Conservation (phyloP, 2,329 filamentous ascomycete species). For the Aureobasidium sp. region DNA sequence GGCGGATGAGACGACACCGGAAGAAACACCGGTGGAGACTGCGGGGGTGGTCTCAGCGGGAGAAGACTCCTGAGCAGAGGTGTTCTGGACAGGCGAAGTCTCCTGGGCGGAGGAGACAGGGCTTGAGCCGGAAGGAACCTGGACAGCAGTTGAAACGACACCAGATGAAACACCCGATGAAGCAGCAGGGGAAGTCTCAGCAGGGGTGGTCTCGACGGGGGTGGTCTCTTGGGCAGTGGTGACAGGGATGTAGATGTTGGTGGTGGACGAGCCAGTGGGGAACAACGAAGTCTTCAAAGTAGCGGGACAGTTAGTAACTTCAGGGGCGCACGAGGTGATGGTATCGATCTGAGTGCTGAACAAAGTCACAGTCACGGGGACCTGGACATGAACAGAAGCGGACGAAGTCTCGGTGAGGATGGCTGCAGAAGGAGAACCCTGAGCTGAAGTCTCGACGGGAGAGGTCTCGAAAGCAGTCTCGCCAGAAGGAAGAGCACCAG, state of each 20-base stretch:
- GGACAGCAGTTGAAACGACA: not conserved
- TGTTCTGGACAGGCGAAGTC: constrained; percentile 18
- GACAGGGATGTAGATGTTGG: constrained; percentile 20
- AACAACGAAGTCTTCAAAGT: not conserved
- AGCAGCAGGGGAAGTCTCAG: constrained; percentile 16
- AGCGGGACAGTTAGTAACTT: constrained; percentile 21
- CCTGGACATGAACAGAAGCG: constrained; percentile 14
- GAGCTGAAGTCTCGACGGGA: constrained; percentile 26
- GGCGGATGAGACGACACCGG: constrained; percentile 1
- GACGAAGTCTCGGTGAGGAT: constrained; percentile 14
- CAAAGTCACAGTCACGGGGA: constrained; percentile 22
- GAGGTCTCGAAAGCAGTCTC: constrained; percentile 25
- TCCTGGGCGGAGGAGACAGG: constrained; percentile 13
- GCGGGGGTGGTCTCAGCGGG: constrained; percentile 16
- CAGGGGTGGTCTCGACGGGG: constrained; percentile 9
- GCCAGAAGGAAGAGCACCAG: constrained; percentile 24
- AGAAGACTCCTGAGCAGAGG: constrained; percentile 19
- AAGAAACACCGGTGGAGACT: constrained; percentile 22
- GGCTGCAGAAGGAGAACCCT: constrained; percentile 14
- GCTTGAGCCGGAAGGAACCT: not conserved
- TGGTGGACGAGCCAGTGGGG: constrained; percentile 4
- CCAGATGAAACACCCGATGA: constrained; percentile 18
- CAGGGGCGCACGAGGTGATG: constrained; percentile 22
- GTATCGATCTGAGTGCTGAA: constrained; percentile 25
- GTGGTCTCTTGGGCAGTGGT: constrained; percentile 18